A percentile compares a stretch with the other conserved stretches of the same genome.
Evolutionary conservation across 176 grass and related monocot genomes (phyloP).

Genomic region (Rhipidocladum racemiflorum): DNA sequence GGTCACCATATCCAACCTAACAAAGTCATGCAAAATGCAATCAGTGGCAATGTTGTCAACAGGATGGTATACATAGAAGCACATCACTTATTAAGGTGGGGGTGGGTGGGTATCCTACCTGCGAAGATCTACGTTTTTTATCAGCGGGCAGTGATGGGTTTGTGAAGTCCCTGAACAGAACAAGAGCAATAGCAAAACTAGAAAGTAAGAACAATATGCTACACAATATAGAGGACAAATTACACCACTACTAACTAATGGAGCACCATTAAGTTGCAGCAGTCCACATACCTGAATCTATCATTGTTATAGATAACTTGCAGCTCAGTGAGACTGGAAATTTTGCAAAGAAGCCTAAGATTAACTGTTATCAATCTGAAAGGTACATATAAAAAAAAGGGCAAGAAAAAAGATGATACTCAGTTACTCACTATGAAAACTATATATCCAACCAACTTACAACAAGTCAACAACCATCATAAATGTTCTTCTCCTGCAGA

Average conservation of each 20-base stretch:
- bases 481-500: slow-evolving; percentile 51
- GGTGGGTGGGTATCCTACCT: slow-evolving; percentile 23
- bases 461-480: slow-evolving; percentile 74
- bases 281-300: slow-evolving; percentile 46
- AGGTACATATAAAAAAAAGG: background rate
- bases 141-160: slow-evolving; percentile 48
- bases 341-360: slow-evolving; percentile 10
- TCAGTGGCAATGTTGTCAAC: too few species aligned
- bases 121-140: slow-evolving; percentile 46
- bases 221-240: background rate
- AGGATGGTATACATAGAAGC: too few species aligned
- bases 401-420: background rate
- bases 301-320: slow-evolving; percentile 68
- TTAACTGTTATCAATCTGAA: background rate
- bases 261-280: background rate
- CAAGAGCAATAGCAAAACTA: background rate
- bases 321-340: slow-evolving; percentile 51
- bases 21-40: too few species aligned
- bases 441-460: slow-evolving; percentile 60
- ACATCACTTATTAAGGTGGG: background rate
- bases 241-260: background rate
- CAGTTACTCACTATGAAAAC: slow-evolving; percentile 58
- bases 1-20: too few species aligned
- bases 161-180: slow-evolving; percentile 52
- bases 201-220: background rate